Conservation (phyloP, 768 basidiomycete species). For the Mycena galopus region DNA sequence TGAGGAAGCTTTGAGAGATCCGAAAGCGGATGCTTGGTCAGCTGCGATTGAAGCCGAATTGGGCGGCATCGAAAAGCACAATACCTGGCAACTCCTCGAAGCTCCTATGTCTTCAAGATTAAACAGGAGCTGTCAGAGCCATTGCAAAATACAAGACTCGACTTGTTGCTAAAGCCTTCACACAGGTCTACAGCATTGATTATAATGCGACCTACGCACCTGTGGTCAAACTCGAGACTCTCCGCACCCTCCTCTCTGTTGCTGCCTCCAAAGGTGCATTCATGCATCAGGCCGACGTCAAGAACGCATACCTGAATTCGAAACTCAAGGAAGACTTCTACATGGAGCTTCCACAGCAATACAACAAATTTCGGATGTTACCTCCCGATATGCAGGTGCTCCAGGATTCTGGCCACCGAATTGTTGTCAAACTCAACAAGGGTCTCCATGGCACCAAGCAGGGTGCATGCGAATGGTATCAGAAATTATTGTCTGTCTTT, state of each 20-base stretch:
- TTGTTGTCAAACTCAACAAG: constrained; percentile 24
- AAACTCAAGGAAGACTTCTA: constrained; percentile 44
- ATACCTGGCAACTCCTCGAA: constrained; percentile 44
- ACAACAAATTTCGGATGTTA: constrained; percentile 38
- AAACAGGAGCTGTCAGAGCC: constrained; percentile 36
- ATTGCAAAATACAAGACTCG: constrained; percentile 50
- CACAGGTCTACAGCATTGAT: constrained; percentile 53
- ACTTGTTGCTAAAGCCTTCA: constrained; percentile 54
- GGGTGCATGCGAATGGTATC: constrained; percentile 46
- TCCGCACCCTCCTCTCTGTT: constrained; percentile 38
- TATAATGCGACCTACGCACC: constrained; percentile 49
- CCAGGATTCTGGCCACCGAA: constrained; percentile 53
- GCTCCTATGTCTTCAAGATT: constrained; percentile 39
- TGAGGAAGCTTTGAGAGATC: constrained; percentile 36
- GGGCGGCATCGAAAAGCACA: constrained; percentile 33
- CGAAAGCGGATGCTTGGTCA: constrained; percentile 36
- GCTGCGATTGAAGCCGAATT: constrained; percentile 32
- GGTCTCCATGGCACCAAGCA: constrained; percentile 40
- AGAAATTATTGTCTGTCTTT: constrained; percentile 30
- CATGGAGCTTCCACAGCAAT: constrained; percentile 30
- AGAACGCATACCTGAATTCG: constrained; percentile 43
- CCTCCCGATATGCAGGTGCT: constrained; percentile 38
- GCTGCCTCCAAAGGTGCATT: constrained; percentile 21
- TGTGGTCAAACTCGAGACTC: constrained; percentile 40
- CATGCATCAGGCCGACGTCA: constrained; percentile 26